Evolutionary conservation across 78 protist species (phyloP), one percentile per base, ranked within the genome.

Genomic region (Neovahlkampfia damariscottae): DNA sequence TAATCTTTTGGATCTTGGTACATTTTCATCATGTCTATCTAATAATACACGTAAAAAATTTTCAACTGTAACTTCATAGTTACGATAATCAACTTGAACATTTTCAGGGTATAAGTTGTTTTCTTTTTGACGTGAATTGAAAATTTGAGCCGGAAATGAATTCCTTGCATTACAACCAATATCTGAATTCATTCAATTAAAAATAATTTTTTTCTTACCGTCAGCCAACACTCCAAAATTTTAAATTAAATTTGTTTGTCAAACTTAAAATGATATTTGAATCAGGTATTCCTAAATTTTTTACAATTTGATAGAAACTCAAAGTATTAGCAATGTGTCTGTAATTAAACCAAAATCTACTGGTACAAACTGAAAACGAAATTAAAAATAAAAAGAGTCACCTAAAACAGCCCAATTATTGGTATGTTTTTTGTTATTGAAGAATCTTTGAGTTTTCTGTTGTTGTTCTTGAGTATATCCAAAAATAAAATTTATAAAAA

Each of bases 331-430:
- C 89, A 0, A 80, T 70, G 41, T 95, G 98, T 30, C 98, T 28
- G 71, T 95, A 95, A 74, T 95, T 95, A 86, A 91, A 92, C 98
- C 98, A 95, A 68, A 88, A 95, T 35, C 97, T 50, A 2, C 94
- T 87, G 0, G 96, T 91, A 40, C 87, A 84, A 1, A 93, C 96
- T n/a, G n/a, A n/a, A n/a, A n/a, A n/a, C n/a, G n/a, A n/a, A n/a
- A n/a, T n/a, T n/a, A n/a, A n/a, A n/a, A n/a, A n/a, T n/a, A n/a
- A n/a, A n/a, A n/a, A n/a, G n/a, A n/a, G n/a, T n/a, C n/a, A n/a
- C n/a, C n/a, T 62, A 72, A 69, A 2, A 81, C 80, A 9, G 83
- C 84, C 82, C 84, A 85, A 72, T 82, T 82, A 78, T 41, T 28
- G 27, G 71, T 73, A 38, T 78, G 81, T 36, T 66, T 68, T 29